These are phyloP conservation scores for Termitomyces sp. DNA, from an alignment of 768 basidiomycete species.

Conservation along the genomic window DNA sequence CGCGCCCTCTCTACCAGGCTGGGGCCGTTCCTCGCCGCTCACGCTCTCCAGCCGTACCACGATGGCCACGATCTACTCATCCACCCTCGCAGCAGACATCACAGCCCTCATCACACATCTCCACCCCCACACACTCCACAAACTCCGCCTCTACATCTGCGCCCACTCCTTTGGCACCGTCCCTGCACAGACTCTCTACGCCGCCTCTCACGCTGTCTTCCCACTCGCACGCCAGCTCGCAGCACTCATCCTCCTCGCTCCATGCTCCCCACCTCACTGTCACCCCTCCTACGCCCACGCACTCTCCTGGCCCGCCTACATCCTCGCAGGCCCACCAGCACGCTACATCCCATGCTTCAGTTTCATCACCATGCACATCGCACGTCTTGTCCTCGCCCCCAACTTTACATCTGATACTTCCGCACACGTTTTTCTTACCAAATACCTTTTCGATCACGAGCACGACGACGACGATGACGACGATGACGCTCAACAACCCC, in stretches of 20 bases:
- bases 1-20: slow-evolving; percentile 51
- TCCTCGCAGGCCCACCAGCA: slow-evolving; percentile 39
- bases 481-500: slow-evolving; percentile 25
- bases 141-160: slow-evolving; percentile 41
- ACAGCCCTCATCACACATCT: slow-evolving; percentile 43
- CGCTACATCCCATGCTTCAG: slow-evolving; percentile 33
- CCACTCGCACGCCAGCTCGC: slow-evolving; percentile 40
- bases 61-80: slow-evolving; percentile 24
- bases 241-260: slow-evolving; percentile 41
- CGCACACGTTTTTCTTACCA: slow-evolving; percentile 36
- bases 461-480: slow-evolving; percentile 24
- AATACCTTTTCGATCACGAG: slow-evolving; percentile 14
- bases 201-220: slow-evolving; percentile 43
- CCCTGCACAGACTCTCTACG: slow-evolving; percentile 52
- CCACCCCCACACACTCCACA: slow-evolving; percentile 30
- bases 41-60: slow-evolving; percentile 8
- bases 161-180: slow-evolving; percentile 52
- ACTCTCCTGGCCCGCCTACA: slow-evolving; percentile 42
- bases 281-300: slow-evolving; percentile 39
- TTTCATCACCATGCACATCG: slow-evolving; percentile 26
- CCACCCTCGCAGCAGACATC: slow-evolving; percentile 37
- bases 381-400: slow-evolving; percentile 22
- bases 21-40: slow-evolving; percentile 48
- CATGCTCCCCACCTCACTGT: slow-evolving; percentile 40
- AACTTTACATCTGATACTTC: slow-evolving; percentile 31